Percentiles rank a stretch among this genome's conserved stretches.
Conservation (phyloP, 78 protist genomes). For the Creolimax fragrantissima region DNA sequence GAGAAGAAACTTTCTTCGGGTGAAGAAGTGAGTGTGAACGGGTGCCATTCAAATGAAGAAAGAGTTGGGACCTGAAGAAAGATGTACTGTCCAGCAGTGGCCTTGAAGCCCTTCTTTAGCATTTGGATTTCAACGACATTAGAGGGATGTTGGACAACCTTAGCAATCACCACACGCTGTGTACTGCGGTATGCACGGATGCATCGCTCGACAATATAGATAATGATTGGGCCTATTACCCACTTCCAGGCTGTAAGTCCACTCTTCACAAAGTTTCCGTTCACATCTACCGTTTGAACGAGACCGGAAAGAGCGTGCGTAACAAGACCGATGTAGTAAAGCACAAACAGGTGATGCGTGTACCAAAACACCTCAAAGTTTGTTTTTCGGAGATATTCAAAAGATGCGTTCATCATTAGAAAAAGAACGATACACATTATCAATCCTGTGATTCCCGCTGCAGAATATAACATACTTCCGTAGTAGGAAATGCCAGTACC, state of each 20-base stretch:
- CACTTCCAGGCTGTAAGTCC: constrained; percentile 61
- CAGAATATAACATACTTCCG: background rate
- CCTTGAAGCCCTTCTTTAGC: constrained; percentile 30
- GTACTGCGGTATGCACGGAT: constrained; percentile 39
- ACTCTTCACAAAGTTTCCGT: background rate
- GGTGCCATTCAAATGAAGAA: constrained; percentile 71
- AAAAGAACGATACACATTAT: constrained; percentile 52
- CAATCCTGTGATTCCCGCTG: constrained; percentile 54
- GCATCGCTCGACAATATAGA: constrained; percentile 66
- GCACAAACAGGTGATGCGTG: constrained; percentile 77
- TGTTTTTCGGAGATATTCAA: constrained; percentile 42
- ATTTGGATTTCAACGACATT: constrained; percentile 56
- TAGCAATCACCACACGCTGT: constrained; percentile 25
- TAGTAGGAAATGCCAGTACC: constrained; percentile 1
- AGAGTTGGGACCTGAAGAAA: constrained; percentile 70
- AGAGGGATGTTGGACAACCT: constrained; percentile 59
- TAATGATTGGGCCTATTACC: constrained; percentile 55
- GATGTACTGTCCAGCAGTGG: constrained; percentile 77
- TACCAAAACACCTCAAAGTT: constrained; percentile 83
- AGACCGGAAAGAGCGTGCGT: constrained; percentile 52
- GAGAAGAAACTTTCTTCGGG: constrained; percentile 69
- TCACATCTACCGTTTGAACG: background rate
- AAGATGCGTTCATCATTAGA: constrained; percentile 65
- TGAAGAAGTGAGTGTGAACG: constrained; percentile 79
- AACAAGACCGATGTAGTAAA: constrained; percentile 55